Evolutionary conservation across 208 protist species (phyloP), one percentile per base, ranked within the genome.

Genomic region (Trypanosoma conorhini): DNA sequence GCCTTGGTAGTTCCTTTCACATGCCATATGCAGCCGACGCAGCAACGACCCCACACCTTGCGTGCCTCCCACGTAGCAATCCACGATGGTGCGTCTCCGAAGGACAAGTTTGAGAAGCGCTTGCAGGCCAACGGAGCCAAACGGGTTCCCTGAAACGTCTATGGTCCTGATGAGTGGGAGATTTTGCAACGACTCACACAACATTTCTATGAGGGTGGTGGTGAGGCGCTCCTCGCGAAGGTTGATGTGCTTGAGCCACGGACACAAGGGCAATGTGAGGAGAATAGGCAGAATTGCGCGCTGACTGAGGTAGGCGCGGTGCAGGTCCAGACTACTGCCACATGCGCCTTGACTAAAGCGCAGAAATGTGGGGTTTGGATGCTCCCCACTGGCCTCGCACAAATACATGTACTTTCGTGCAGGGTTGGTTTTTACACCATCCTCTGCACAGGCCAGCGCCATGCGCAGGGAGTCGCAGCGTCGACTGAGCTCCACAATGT

Each of bases 121-220:
- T 26, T 63, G 59, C 21, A 91, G 77, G 51, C 82, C 85, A n/a
- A 66, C 72, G 3, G 80, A 85, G 33, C 85, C 85, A 76, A 80
- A 85, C 7, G 85, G 85, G 67, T 91, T 91, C 24, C 67, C 62
- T n/a, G 85, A 91, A 4, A 91, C 71, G 68, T 91, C 85, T 30
- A 91, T 67, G 24, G 22, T 51, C 15, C 28, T 51, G 0, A 91
- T 22, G 22, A 38, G 35, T 19, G 79, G 67, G 51, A 87, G 59
- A 26, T 68, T 44, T 17, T n/a, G 5, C 9, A 91, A 62, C 30
- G 77, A 67, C 44, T 55, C 48, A 62, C 76, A 79, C 5, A 91
- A 59, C 12, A 91, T 50, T 24, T 85, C 40, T n/a, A 88, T 64
- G 5, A 81, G 40, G 3, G 67, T 72, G 35, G 77, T 86, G n/a